Percentiles rank a stretch among this genome's conserved stretches.
phyloP scores from a whole-genome alignment of 1,139 yeast genomes.

The Lodderomyces pseudojiufengensis region DNA sequence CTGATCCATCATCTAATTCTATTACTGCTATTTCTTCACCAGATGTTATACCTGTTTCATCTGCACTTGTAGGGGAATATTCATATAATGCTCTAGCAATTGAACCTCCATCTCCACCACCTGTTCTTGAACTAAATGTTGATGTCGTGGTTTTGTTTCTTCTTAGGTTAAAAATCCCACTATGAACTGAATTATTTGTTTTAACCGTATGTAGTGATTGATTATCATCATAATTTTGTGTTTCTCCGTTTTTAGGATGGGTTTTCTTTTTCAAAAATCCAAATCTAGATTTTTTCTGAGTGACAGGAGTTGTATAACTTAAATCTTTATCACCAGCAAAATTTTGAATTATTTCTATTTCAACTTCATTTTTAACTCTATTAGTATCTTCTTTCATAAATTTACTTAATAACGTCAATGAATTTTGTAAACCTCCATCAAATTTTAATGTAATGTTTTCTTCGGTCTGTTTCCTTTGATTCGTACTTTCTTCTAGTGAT shows the following conservation, averaged over 20 bases:
- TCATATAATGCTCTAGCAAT: constrained; percentile 59
- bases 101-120: constrained; percentile 14
- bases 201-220: constrained; percentile 31
- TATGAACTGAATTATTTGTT: constrained; percentile 24
- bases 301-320: constrained; percentile 42
- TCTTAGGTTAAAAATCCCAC: constrained; percentile 38
- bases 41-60: constrained; percentile 60
- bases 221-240: constrained; percentile 15
- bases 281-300: constrained; percentile 50
- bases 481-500: constrained; percentile 45
- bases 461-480: constrained; percentile 30
- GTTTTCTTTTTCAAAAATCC: constrained; percentile 33
- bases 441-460: constrained; percentile 39
- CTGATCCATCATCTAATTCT: constrained; percentile 81
- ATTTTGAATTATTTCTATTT: constrained; percentile 82
- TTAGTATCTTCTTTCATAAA: constrained; percentile 72
- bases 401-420: constrained; percentile 53
- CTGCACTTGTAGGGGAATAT: constrained; percentile 69
- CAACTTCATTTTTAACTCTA: constrained; percentile 76
- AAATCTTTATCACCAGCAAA: constrained; percentile 78
- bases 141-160: constrained; percentile 25
- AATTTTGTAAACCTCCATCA: constrained; percentile 54
- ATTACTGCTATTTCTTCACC: constrained; percentile 63
- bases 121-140: constrained; percentile 13
- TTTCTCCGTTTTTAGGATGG: constrained; percentile 9